Evolutionary conservation across 306 rosid species (phyloP).

Genomic region (Castanospermum australe): DNA sequence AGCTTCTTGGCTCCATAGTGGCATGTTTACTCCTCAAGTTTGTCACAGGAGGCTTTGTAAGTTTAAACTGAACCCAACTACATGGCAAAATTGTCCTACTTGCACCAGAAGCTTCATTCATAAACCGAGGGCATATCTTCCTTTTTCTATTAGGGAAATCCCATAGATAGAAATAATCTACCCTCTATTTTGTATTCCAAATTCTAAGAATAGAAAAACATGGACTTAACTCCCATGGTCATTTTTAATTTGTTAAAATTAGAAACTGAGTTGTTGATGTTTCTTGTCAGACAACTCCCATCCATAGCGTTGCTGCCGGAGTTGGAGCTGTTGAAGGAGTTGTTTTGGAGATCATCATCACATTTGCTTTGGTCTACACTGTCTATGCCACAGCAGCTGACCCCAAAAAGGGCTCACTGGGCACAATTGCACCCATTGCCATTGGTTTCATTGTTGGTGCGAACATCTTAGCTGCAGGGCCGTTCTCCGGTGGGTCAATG

Average conservation of each 20-base stretch:
- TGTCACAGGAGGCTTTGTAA: slow-evolving; percentile 82
- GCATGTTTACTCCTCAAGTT: slow-evolving; percentile 80
- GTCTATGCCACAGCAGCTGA: slow-evolving; percentile 93
- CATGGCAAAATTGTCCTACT: slow-evolving; percentile 9
- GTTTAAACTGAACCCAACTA: background rate
- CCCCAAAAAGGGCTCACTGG: slow-evolving; percentile 82
- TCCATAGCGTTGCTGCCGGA: slow-evolving; percentile 64
- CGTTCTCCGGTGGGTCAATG: slow-evolving; percentile 93
- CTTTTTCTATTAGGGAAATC: background rate
- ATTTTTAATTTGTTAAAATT: background rate
- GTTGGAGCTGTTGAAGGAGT: slow-evolving; percentile 79
- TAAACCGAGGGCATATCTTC: slow-evolving; percentile 1
- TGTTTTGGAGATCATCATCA: slow-evolving; percentile 66
- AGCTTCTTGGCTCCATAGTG: slow-evolving; percentile 77
- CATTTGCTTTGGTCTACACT: slow-evolving; percentile 85
- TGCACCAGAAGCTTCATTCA: background rate
- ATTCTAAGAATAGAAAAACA: background rate
- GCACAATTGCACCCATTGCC: slow-evolving; percentile 88
- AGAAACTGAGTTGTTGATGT: background rate
- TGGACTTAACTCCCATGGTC: background rate
- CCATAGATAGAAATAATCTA: no score
- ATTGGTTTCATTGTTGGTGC: slow-evolving; percentile 92
- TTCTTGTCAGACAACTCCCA: slow-evolving; percentile 52
- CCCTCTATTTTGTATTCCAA: background rate
- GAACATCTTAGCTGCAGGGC: slow-evolving; percentile 85